Base-by-base conservation (phyloP, 2,329 filamentous ascomycete species). In the Aspergillus carbonarius region DNA sequence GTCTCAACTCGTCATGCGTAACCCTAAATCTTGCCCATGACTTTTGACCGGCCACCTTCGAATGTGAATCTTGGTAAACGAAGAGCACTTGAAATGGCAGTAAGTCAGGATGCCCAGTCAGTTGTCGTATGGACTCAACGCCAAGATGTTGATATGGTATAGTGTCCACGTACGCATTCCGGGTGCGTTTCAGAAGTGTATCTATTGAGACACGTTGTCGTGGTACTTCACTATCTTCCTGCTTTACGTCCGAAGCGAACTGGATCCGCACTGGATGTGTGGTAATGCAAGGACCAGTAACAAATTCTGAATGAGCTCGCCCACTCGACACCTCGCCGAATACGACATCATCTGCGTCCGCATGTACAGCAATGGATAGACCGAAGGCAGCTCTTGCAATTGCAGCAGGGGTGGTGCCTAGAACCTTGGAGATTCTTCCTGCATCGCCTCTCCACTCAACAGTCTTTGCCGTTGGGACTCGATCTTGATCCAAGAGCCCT, bases 81-180 rank as follows among this genome's bases (percentile, higher is more conserved):
- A 46, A 59, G n/a, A 59, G 39, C 5, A 55, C 53, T 17, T 52
- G 53, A 12, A 59, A 59, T 15, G 57, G 57, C 32, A 59, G 25
- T 5, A 35, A 32, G 25, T 46, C 47, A 1, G 53, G 46, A 25
- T 42, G n/a, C 5, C 32, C 47, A 37, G 32, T 48, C 30, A 34
- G 17, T 7, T 27, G 44, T 34, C 57, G 37, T 13, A 59, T 59
- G 10, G 52, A 25, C 17, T 34, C 23, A 3, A 59, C 20, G 9
- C 57, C 57, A 20, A 55, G 3, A 32, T 55, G 48, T n/a, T 55
- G 57, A 17, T 53, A n/a, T 5, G 52, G 57, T 3, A 59, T 55
- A 13, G 57, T 48, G 17, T 56, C 42, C 34, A 50, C 7, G 17
- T 54, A 58, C 2, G 42, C 32, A 40, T 48, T 18, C 5, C 30